Evolutionary conservation across 2,329 filamentous ascomycete species (phyloP).

Genomic region (Chaetomium sp.): DNA sequence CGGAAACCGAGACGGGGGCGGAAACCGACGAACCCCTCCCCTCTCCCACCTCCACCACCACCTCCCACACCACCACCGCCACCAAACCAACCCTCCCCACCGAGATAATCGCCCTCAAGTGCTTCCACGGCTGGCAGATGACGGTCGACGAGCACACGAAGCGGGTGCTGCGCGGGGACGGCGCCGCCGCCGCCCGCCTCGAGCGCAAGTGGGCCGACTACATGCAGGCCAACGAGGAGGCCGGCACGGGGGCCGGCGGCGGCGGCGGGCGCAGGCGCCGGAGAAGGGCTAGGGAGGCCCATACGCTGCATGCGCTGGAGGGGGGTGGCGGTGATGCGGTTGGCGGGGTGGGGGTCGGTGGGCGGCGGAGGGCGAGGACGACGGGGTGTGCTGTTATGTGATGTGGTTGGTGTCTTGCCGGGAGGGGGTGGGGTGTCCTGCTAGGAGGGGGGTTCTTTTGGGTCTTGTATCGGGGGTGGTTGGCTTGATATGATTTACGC

Average conservation of each 20-base stretch:
- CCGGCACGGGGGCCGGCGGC: slow-evolving; percentile 67
- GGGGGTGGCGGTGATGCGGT: slow-evolving; percentile 56
- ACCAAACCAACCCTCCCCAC: slow-evolving; percentile 28
- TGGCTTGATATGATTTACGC: background rate
- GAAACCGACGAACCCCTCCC: background rate
- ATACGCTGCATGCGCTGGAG: slow-evolving; percentile 77
- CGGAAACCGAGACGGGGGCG: background rate
- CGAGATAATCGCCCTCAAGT: slow-evolving; percentile 87
- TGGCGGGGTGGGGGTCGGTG: slow-evolving; percentile 43
- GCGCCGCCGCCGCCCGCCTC: slow-evolving; percentile 72
- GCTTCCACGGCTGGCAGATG: slow-evolving; percentile 93
- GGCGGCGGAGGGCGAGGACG: slow-evolving; percentile 42
- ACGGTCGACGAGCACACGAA: slow-evolving; percentile 93
- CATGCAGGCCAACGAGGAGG: slow-evolving; percentile 90
- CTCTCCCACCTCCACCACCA: background rate
- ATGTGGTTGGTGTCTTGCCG: background rate
- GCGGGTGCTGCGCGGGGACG: slow-evolving; percentile 76
- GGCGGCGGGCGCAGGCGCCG: slow-evolving; percentile 67
- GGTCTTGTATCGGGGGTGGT: background rate
- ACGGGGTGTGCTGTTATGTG: slow-evolving; percentile 36
- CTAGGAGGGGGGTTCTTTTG: background rate
- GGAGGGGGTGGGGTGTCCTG: too few relatives aligned
- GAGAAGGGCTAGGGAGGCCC: slow-evolving; percentile 78
- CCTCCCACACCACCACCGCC: slow-evolving; percentile 25
- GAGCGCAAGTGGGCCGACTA: slow-evolving; percentile 92